Conservation (phyloP, 805 yeast genomes). For the Cyberlindnera sargentensis region DNA sequence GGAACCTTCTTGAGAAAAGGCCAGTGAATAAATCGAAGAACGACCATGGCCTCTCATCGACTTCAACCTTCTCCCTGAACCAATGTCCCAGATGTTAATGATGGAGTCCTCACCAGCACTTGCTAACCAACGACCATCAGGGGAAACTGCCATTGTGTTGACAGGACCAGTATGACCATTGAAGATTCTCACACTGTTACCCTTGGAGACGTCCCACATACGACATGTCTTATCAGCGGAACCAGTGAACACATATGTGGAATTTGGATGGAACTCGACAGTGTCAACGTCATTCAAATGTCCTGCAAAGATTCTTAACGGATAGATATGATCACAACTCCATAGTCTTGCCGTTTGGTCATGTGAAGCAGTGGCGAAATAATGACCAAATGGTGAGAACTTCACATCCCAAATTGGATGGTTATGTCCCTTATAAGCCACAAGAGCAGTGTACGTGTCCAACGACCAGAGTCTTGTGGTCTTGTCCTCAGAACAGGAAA, state of each 20-base stretch:
- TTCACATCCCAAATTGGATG: constrained; percentile 98
- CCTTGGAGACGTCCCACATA: constrained; percentile 95
- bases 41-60: constrained; percentile 94
- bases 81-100: constrained; percentile 89
- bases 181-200: constrained; percentile 85
- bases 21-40: constrained; percentile 74
- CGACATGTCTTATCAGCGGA: constrained; percentile 92
- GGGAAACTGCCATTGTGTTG: constrained; percentile 80
- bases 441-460: constrained; percentile 84
- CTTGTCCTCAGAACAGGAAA: constrained; percentile 86
- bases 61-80: constrained; percentile 82
- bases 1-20: constrained; percentile 82
- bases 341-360: constrained; percentile 97
- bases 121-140: constrained; percentile 96
- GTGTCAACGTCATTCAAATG: constrained; percentile 95
- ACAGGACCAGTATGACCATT: constrained; percentile 91
- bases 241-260: constrained; percentile 91
- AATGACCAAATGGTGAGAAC: constrained; percentile 92
- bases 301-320: constrained; percentile 93
- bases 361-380: constrained; percentile 96
- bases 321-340: constrained; percentile 98
- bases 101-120: constrained; percentile 90
- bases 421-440: constrained; percentile 92
- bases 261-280: constrained; percentile 93
- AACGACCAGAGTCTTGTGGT: constrained; percentile 91